A percentile compares a stretch with the other conserved stretches of the same genome.
phyloP scores from a whole-genome alignment of 106 monocot genomes.

The Phalaenopsis aphrodite region DNA sequence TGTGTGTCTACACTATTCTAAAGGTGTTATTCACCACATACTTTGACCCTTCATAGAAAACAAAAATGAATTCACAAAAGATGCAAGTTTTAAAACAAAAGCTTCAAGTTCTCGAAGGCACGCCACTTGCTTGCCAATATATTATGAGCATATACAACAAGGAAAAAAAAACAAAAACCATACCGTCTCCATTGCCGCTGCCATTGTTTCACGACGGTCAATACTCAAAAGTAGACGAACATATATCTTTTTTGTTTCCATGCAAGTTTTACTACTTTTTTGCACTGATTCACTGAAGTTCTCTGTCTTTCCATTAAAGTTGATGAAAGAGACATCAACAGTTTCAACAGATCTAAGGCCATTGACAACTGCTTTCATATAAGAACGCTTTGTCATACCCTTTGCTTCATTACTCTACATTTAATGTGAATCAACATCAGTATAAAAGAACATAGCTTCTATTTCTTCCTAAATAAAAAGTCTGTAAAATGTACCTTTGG shows the following conservation, averaged over 20 bases:
- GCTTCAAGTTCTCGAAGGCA: not conserved
- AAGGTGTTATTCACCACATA: not conserved
- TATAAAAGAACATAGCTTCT: not conserved
- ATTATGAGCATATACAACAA: not conserved
- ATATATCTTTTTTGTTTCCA: constrained; percentile 67
- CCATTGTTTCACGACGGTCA: constrained; percentile 81
- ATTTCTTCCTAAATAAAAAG: not conserved
- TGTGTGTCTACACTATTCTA: not conserved
- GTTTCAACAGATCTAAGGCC: constrained; percentile 61
- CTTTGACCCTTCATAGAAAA: no score
- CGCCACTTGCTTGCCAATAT: not conserved
- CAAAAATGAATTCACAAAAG: no score
- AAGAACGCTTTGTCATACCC: constrained; percentile 91
- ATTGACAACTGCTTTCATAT: constrained; percentile 81
- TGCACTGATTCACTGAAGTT: constrained; percentile 11
- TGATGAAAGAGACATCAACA: constrained; percentile 49
- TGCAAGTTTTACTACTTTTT: constrained; percentile 7
- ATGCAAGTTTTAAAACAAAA: no score
- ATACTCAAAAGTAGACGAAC: constrained; percentile 81
- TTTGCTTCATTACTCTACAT: constrained; percentile 74
- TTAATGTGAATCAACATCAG: constrained; percentile 4
- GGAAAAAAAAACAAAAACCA: not conserved
- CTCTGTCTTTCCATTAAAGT: constrained; percentile 16
- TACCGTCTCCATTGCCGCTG: constrained; percentile 89
- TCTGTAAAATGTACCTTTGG: constrained; percentile 58